Percentiles rank a stretch among this genome's conserved stretches.
phyloP scores from a whole-genome alignment of 768 basidiomycete genomes.

The Mycena olivaceomarginata region DNA sequence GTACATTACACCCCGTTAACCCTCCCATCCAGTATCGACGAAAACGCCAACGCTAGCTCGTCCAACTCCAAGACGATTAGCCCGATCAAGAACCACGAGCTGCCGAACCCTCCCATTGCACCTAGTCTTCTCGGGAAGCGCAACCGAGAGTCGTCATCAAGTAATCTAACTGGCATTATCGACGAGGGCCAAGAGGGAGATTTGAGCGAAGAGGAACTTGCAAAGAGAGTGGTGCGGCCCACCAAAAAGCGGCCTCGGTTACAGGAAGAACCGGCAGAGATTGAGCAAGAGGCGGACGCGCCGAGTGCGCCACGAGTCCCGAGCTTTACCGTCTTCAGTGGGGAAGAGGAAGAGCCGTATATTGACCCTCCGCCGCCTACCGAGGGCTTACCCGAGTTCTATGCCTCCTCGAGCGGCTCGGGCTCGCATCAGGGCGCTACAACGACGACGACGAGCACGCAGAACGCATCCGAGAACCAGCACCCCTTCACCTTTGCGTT shows the following conservation, averaged over 20 bases:
- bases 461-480: constrained; percentile 72
- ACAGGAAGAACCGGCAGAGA: constrained; percentile 44
- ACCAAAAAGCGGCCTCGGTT: constrained; percentile 73
- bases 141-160: constrained; percentile 70
- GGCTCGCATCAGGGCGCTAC: constrained; percentile 48
- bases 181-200: constrained; percentile 65
- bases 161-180: constrained; percentile 61
- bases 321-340: constrained; percentile 71
- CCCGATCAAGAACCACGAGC: constrained; percentile 39
- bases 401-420: constrained; percentile 63
- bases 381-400: constrained; percentile 72
- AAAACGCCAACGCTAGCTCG: constrained; percentile 28
- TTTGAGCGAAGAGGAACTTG: constrained; percentile 58
- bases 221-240: constrained; percentile 63
- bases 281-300: constrained; percentile 37
- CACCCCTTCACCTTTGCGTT: constrained; percentile 73
- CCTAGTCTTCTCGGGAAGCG: constrained; percentile 80
- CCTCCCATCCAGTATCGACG: not conserved
- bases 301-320: constrained; percentile 54
- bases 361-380: constrained; percentile 71
- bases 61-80: constrained; percentile 31
- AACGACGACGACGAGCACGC: constrained; percentile 67
- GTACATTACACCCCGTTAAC: not conserved
- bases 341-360: constrained; percentile 60
- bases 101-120: constrained; percentile 62